Evolutionary conservation across 345 rosid species (phyloP), one percentile per base, ranked within the genome.

Genomic region (Populus simonii): DNA sequence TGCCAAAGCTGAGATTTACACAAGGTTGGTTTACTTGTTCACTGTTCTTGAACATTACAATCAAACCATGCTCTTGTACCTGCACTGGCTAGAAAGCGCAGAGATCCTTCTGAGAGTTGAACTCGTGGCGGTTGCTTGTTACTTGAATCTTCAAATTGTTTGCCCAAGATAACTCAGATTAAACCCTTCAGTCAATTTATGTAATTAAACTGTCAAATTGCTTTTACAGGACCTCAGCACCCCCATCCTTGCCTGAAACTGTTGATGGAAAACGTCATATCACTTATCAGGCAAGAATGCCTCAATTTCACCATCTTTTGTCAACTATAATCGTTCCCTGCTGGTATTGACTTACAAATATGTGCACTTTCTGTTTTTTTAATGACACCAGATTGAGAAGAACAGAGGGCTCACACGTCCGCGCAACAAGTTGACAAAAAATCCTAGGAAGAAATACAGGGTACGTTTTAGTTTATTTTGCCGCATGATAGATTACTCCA

Each of bases 401-500:
- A 90, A 93, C 83, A 91, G 87, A 85, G 96, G 98, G 74, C 77
- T 95, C 75, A 92, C 96, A 8, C 92, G 92, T 39, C 70, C 76
- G 4, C 90, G 92, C 59, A 90, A 87, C 85, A 95, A 85, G 86
- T 80, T 79, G 12, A 51, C 6, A 6, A 95, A 95, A 78, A 92
- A 92, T 79, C 99, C 98, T 8, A 88, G 99, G 81, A 92, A 89
- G 91, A 94, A 92, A 47, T 88, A 91, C 86, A 74, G 92, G 93
- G 96, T 88, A 88, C 17, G 31, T n/a, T 11, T 66, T 67, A 4
- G 35, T 17, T n/a, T 8, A 6, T 69, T 41, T 36, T 9, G 41
- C 45, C 23, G 31, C 20, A 49, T 62, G 39, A 47, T 20, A 22
- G 18, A 45, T 11, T 33, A 73, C 13, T 68, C 4, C 3, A 49